phyloP scores from a whole-genome alignment of 2,329 filamentous ascomycete species.

The Hysterium pulicare region DNA sequence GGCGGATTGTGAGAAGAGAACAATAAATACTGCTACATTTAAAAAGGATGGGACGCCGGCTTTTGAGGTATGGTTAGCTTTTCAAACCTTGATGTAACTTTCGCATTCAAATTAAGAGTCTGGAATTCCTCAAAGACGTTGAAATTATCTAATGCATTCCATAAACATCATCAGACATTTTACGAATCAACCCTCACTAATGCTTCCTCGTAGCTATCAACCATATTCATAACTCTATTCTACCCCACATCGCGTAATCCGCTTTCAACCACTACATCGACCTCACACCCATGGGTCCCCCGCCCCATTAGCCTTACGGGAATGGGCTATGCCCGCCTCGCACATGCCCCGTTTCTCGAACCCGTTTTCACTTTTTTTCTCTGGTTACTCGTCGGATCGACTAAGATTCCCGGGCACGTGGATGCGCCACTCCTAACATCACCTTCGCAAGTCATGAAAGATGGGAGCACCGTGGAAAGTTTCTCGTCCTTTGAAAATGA shows the following conservation, averaged over 20 bases:
- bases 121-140: slow-evolving; percentile 6
- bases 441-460: neutral
- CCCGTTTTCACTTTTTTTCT: slow-evolving; percentile 39
- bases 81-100: neutral
- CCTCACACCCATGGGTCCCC: slow-evolving; percentile 42
- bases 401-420: slow-evolving; percentile 42
- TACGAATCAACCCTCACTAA: slow-evolving; percentile 3
- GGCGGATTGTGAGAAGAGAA: slow-evolving; percentile 32
- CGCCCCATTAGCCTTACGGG: slow-evolving; percentile 43
- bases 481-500: slow-evolving; percentile 15
- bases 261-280: slow-evolving; percentile 13
- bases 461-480: slow-evolving; percentile 5
- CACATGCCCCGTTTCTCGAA: slow-evolving; percentile 36
- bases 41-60: slow-evolving; percentile 39
- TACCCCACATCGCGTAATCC: slow-evolving; percentile 38
- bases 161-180: neutral
- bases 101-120: neutral
- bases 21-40: slow-evolving; percentile 35
- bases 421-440: slow-evolving; percentile 39
- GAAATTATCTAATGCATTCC: neutral
- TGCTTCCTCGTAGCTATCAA: slow-evolving; percentile 28
- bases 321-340: slow-evolving; percentile 44
- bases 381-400: slow-evolving; percentile 42
- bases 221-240: slow-evolving; percentile 45
- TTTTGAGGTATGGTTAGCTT: slow-evolving; percentile 27